Evolutionary conservation across 2,329 filamentous ascomycete genomes (phyloP).

Genomic region (Pyricularia sp.): DNA sequence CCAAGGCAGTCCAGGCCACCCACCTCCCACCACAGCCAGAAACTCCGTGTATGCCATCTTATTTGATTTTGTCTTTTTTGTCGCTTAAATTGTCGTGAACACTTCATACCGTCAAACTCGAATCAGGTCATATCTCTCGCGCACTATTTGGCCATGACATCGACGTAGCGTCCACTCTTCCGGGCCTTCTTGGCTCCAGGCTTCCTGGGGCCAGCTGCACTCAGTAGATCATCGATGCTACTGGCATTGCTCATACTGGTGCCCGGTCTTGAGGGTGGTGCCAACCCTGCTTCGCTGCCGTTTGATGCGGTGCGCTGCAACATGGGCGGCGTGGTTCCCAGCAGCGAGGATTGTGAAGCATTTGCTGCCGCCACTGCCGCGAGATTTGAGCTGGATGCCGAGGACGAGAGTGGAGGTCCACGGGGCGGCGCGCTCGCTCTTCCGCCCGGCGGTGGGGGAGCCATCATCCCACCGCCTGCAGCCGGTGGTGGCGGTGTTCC

Average conservation of each 20-base stretch:
- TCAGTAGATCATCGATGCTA: slow-evolving; percentile 87
- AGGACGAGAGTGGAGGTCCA: slow-evolving; percentile 10
- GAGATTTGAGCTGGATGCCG: slow-evolving; percentile 11
- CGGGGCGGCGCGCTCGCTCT: slow-evolving; percentile 15
- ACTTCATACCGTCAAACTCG: background rate
- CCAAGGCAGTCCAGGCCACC: background rate
- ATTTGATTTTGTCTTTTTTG: background rate
- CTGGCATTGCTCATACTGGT: slow-evolving; percentile 88
- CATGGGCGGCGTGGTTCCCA: slow-evolving; percentile 28
- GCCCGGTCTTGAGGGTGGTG: slow-evolving; percentile 59
- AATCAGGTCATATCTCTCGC: background rate
- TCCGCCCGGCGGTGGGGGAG: slow-evolving; percentile 14
- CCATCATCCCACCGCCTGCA: background rate
- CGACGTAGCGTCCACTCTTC: slow-evolving; percentile 83
- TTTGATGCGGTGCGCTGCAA: slow-evolving; percentile 38
- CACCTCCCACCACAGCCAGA: background rate
- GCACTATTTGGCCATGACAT: slow-evolving; percentile 74
- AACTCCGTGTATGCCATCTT: background rate
- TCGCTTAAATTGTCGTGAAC: background rate
- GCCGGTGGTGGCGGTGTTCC: slow-evolving; percentile 42
- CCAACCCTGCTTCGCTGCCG: slow-evolving; percentile 30
- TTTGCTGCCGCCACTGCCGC: slow-evolving; percentile 22
- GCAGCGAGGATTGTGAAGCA: slow-evolving; percentile 15
- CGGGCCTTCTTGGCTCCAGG: slow-evolving; percentile 57
- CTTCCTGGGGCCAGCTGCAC: slow-evolving; percentile 62